Percentiles rank a stretch among this genome's conserved stretches.
Conservation (phyloP, 2,329 filamentous ascomycete species). For the Diaporthe nobilis region DNA sequence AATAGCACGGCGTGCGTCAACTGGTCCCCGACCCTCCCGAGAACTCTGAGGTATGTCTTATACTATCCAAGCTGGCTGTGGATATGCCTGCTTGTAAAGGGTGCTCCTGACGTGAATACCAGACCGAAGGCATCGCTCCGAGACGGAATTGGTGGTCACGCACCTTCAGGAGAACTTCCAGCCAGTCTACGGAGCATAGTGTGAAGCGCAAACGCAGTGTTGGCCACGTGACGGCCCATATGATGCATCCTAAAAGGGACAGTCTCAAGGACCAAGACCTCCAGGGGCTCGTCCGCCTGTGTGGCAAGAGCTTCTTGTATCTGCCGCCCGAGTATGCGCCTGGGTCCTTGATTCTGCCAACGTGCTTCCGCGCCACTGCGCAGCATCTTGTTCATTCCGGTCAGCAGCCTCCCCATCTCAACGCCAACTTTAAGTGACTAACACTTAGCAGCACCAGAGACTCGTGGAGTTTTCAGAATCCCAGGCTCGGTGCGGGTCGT, state of each 20-base stretch:
- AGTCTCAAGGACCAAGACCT: conserved; percentile 65
- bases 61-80: no score
- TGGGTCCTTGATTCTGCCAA: conserved; percentile 71
- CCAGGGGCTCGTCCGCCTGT: conserved; percentile 72
- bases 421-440: conserved; percentile 35
- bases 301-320: conserved; percentile 73
- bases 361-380: conserved; percentile 76
- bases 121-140: conserved; percentile 25
- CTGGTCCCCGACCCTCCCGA: conserved; percentile 55
- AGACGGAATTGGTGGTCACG: conserved; percentile 49
- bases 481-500: conserved; percentile 71
- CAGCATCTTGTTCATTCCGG: conserved; percentile 74
- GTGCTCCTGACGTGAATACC: conserved; percentile 1
- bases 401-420: conserved; percentile 48
- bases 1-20: conserved; percentile 67
- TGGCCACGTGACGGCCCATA: conserved; percentile 66
- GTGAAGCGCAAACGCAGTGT: conserved; percentile 66
- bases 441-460: conserved; percentile 53
- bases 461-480: conserved; percentile 74
- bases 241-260: conserved; percentile 60
- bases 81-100: not conserved
- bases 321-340: conserved; percentile 72
- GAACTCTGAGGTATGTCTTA: conserved; percentile 51
- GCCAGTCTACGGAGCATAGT: conserved; percentile 47
- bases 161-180: conserved; percentile 46